Conservation (phyloP, 192 early-diverging fungal species). For the Coemansia sp. region DNA sequence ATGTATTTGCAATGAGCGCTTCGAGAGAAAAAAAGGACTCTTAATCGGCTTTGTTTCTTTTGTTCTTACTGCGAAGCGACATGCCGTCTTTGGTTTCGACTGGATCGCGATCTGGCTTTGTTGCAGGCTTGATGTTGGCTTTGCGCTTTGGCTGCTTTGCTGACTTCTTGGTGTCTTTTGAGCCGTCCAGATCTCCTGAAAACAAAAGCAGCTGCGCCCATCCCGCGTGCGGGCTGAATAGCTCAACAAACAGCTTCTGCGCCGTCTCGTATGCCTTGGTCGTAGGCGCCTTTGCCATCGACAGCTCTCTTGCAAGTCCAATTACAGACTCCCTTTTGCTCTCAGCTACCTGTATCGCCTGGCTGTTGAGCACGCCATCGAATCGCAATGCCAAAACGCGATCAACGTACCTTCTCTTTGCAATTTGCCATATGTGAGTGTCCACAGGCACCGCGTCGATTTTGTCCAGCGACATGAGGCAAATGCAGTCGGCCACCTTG, state of each 20-base stretch:
- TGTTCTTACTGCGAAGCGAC: background rate
- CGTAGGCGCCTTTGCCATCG: conserved; percentile 62
- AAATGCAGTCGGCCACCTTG: conserved; percentile 97
- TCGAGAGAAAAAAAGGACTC: background rate
- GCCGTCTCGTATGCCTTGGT: conserved; percentile 67
- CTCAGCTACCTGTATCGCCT: conserved; percentile 4
- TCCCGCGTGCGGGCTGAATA: conserved; percentile 81
- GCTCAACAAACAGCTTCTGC: conserved; percentile 64
- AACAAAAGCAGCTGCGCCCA: conserved; percentile 74
- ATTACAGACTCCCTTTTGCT: conserved; percentile 10
- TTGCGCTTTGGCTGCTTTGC: conserved; percentile 26
- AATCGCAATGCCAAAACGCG: conserved; percentile 9
- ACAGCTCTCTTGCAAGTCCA: conserved; percentile 33
- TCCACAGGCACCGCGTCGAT: conserved; percentile 80
- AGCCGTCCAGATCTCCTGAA: conserved; percentile 42
- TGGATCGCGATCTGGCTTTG: background rate
- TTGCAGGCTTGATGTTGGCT: background rate
- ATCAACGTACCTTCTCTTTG: conserved; percentile 71
- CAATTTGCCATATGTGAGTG: conserved; percentile 97
- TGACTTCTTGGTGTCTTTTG: conserved; percentile 13
- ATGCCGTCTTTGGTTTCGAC: background rate
- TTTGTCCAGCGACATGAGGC: conserved; percentile 90
- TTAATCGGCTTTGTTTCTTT: background rate
- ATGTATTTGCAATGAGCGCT: no score
- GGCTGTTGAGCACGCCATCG: background rate